Conservation (phyloP, 139 green algal species). For the Eudorina sp. region DNA sequence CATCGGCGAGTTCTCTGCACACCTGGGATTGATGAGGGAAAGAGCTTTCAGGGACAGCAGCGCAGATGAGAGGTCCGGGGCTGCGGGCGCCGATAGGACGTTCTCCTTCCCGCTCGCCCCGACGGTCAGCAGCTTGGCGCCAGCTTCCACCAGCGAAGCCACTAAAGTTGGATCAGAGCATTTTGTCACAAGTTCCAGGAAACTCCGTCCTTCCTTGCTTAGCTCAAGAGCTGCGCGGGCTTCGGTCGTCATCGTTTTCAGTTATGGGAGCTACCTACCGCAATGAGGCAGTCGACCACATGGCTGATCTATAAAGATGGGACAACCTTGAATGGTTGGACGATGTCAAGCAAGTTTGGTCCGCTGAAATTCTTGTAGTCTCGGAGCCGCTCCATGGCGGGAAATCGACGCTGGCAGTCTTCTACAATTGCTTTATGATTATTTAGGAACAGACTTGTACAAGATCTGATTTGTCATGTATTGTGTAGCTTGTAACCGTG, state of each 20-base stretch:
- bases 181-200: slow-evolving; percentile 7
- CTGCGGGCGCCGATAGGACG: not conserved
- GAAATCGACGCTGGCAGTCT: too few relatives aligned
- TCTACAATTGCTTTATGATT: too few relatives aligned
- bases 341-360: too few relatives aligned
- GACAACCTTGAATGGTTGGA: too few relatives aligned
- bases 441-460: too few relatives aligned
- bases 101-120: not conserved
- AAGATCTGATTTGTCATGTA: too few relatives aligned
- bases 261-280: too few relatives aligned
- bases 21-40: slow-evolving; percentile 22
- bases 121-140: not conserved
- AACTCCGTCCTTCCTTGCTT: slow-evolving; percentile 7
- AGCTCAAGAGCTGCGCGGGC: slow-evolving; percentile 6
- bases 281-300: too few relatives aligned
- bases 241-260: not conserved
- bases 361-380: too few relatives aligned
- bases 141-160: not conserved
- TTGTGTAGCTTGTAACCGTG: too few relatives aligned
- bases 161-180: not conserved
- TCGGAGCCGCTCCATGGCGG: too few relatives aligned
- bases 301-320: too few relatives aligned
- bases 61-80: not conserved
- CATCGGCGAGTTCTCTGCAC: not conserved
- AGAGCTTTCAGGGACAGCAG: slow-evolving; percentile 19